Evolutionary conservation across 2,329 filamentous ascomycete species (phyloP).

Genomic region (Penicillium freii): DNA sequence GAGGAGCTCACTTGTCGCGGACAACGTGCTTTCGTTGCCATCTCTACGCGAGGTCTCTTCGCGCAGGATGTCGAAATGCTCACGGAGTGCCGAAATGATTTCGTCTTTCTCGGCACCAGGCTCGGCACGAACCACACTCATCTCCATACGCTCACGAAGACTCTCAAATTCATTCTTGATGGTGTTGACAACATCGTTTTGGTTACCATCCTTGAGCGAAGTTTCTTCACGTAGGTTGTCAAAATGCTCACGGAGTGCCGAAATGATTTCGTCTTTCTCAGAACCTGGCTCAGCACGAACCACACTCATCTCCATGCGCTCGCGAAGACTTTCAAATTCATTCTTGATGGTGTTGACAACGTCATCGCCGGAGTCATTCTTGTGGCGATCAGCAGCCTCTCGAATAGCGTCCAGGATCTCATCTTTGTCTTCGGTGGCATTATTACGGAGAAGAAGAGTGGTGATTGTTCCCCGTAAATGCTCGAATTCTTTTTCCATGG

Average conservation of each 20-base stretch:
- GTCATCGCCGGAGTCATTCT: conserved; percentile 32
- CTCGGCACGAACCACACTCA: conserved; percentile 36
- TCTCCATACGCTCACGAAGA: conserved; percentile 51
- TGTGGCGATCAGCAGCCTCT: conserved; percentile 43
- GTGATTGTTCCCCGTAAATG: conserved; percentile 76
- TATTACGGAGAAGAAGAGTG: conserved; percentile 62
- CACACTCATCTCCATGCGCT: conserved; percentile 39
- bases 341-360: conserved; percentile 52
- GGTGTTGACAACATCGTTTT: conserved; percentile 46
- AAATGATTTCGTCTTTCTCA: conserved; percentile 67
- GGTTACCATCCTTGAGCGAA: conserved; percentile 53
- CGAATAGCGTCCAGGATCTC: conserved; percentile 62
- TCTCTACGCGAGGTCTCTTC: conserved; percentile 56
- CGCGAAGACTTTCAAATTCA: conserved; percentile 61
- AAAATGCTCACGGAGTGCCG: conserved; percentile 58
- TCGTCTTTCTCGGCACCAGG: conserved; percentile 58
- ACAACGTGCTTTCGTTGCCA: conserved; percentile 53
- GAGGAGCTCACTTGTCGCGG: conserved; percentile 57
- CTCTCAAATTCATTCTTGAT: conserved; percentile 62
- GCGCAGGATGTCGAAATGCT: conserved; percentile 40
- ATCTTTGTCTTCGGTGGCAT: conserved; percentile 56
- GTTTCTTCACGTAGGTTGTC: conserved; percentile 50
- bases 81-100: conserved; percentile 67
- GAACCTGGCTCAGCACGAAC: conserved; percentile 41
- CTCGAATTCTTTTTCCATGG: conserved; percentile 79